Base-by-base conservation (phyloP, 2,329 filamentous ascomycete genomes). In the Microascus cirrosus region DNA sequence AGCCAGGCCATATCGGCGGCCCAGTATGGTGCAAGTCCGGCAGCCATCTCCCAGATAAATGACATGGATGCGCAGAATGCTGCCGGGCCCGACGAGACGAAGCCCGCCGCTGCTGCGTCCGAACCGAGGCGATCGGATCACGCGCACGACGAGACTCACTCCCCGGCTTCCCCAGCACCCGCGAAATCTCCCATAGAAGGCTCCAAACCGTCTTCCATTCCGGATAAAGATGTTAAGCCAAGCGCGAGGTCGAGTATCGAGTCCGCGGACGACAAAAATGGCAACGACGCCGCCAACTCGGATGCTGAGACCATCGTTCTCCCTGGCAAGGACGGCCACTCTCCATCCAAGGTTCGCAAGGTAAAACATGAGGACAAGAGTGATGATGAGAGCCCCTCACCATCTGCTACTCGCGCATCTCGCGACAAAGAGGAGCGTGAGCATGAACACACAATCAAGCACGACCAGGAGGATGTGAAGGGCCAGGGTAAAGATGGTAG, bases 301-400 rank as follows among this genome's bases (percentile, higher is more conserved):
- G 85, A 89, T 66, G 85, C 85, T 54, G 85, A 89, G 71, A 89
- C 85, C 15, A 86, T 88, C 61, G 84, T 89, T 39, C 69, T 87
- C 36, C 78, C 83, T 12, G 82, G 82, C 32, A 86, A 85, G 66
- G 80, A 86, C 66, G 82, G 81, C 45, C 74, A 82, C 64, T 86
- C 83, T 25, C 83, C 82, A 0, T 81, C 82, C 60, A 86, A 86
- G 69, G 74, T 75, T 59, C 78, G 82, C 60, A 86, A 85, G 70
- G 74, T 81, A 53, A 86, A 85, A 67, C 81, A 85, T 62, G 84
- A 86, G 66, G 82, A 85, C 65, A 79, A 75, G 65, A 81, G 78
- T 63, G 82, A 84, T 25, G 61, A 62, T 53, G 57, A 57, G 11
- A 32, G 22, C 2, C 35, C 2, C 20, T 11, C 45, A n/a, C 22